phyloP scores from a whole-genome alignment of 2,329 filamentous ascomycete genomes.

The Curvularia eragrostidis region DNA sequence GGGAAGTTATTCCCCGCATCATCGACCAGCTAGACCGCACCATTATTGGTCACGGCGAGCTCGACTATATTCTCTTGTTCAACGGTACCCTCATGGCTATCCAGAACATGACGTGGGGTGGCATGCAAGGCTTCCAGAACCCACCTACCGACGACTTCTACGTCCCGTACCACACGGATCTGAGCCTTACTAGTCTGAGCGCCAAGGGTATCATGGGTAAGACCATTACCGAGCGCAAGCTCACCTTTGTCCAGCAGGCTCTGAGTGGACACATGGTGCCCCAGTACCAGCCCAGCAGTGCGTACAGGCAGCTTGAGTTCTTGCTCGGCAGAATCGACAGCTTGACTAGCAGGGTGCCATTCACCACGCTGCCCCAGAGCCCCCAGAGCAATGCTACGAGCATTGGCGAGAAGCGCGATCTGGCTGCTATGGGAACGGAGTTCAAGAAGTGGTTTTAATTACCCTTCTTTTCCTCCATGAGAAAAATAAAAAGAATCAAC shows the following conservation, averaged over 20 bases:
- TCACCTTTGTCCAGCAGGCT: conserved; percentile 73
- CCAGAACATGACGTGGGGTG: conserved; percentile 84
- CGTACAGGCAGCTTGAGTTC: conserved; percentile 77
- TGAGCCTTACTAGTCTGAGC: conserved; percentile 57
- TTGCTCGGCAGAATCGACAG: conserved; percentile 72
- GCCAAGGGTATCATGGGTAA: conserved; percentile 73
- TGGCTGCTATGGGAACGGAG: conserved; percentile 8
- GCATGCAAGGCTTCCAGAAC: conserved; percentile 71
- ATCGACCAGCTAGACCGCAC: conserved; percentile 75
- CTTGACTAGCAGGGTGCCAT: conserved; percentile 51
- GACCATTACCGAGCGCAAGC: conserved; percentile 73
- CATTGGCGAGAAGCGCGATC: conserved; percentile 11
- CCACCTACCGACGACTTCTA: conserved; percentile 69
- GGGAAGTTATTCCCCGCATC: conserved; percentile 69
- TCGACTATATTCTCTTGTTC: conserved; percentile 71
- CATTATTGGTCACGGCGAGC: conserved; percentile 73
- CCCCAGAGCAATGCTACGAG: conserved; percentile 18
- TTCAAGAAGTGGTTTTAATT: conserved; percentile 20
- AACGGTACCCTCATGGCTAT: conserved; percentile 75
- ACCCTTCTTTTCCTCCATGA: background rate
- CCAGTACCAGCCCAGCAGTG: conserved; percentile 71
- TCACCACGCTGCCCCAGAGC: conserved; percentile 34
- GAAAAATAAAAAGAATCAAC: background rate
- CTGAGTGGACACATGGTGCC: conserved; percentile 71
- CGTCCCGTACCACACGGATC: conserved; percentile 67